Percentiles rank a stretch among this genome's conserved stretches.
These are phyloP conservation scores for Debaryomycetaceae sp. DNA, from an alignment of 1,139 yeast genomes.

Conservation along the genomic window DNA sequence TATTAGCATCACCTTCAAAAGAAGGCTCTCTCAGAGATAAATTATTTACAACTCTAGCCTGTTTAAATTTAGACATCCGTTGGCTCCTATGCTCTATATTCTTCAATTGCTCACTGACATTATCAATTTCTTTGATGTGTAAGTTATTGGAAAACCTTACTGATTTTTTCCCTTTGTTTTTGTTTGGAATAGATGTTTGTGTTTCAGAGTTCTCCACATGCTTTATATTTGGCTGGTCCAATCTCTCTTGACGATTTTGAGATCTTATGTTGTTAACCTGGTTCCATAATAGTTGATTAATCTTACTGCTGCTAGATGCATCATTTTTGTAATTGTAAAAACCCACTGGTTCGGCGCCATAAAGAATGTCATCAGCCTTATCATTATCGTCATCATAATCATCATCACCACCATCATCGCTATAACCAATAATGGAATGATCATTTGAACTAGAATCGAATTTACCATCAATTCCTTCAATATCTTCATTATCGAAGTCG, in stretches of 20 bases:
- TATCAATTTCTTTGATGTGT: constrained; percentile 59
- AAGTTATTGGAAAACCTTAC: constrained; percentile 53
- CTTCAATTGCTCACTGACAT: constrained; percentile 49
- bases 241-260: constrained; percentile 2
- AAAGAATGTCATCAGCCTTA: constrained; percentile 24
- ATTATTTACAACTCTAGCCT: constrained; percentile 10
- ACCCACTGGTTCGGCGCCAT: constrained; percentile 16
- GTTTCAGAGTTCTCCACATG: constrained; percentile 1
- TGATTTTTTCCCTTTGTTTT: constrained; percentile 28
- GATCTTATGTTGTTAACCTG: constrained; percentile 25
- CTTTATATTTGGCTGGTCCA: no score
- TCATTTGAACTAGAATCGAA: constrained; percentile 17
- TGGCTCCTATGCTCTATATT: constrained; percentile 18
- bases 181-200: constrained; percentile 3
- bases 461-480: constrained; percentile 24
- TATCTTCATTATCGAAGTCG: constrained; percentile 29
- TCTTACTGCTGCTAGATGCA: neutral
- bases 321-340: constrained; percentile 5
- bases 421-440: neutral
- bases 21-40: neutral
- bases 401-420: constrained; percentile 22
- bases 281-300: constrained; percentile 28
- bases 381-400: constrained; percentile 25
- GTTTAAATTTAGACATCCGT: constrained; percentile 25
- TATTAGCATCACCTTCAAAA: neutral